Base-by-base conservation (phyloP, 2,329 filamentous ascomycete species). In the Aspergillus transmontanensis region DNA sequence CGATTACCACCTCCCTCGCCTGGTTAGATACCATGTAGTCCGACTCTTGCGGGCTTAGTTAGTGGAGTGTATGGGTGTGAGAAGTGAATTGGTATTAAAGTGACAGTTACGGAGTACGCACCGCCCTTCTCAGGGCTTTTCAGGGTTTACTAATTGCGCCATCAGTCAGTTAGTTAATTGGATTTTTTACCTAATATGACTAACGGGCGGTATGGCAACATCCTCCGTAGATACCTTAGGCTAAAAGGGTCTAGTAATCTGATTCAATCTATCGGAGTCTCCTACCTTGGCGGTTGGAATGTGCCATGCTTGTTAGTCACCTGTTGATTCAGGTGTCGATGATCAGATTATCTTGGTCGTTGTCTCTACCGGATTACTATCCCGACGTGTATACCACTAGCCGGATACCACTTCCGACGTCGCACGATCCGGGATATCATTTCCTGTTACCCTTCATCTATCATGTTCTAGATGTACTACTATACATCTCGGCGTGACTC, bases 1-100 rank as follows among this genome's bases (percentile, higher is more conserved):
- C 23, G 11, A 34, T n/a, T 51, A 58, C 43, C 57, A 58, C 45
- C 45, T 58, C 45, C 43, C 45, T 58, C 43, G 50, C 51, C 51
- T 36, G 51, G 32, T 54, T 54, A 54, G 51, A 36, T 36, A 54
- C 46, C n/a, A 19, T 30, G 46, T 19, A 30, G 23, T 28, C 21
- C 23, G 23, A 26, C 45, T 16, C 26, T 57, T 7, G 45, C 10
- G 46, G 46, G 23, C 26, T 30, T 50, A 16, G 23, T 30, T 50
- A 11, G 51, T 55, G 51, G 51, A 55, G 32, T 39, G 32, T 16
- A 28, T 28, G 12, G n/a, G 19, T 6, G 26, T 10, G 14, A 5
- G 16, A 51, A 34, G 30, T 32, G 19, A 23, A 28, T 6, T 32
- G 26, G 26, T 26, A 50, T 28, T 28, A 23, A 19, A 46, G 21